Percentiles rank a stretch among this genome's conserved stretches.
Conservation (phyloP, 345 rosid genomes). For the Eutrema yunnanense region DNA sequence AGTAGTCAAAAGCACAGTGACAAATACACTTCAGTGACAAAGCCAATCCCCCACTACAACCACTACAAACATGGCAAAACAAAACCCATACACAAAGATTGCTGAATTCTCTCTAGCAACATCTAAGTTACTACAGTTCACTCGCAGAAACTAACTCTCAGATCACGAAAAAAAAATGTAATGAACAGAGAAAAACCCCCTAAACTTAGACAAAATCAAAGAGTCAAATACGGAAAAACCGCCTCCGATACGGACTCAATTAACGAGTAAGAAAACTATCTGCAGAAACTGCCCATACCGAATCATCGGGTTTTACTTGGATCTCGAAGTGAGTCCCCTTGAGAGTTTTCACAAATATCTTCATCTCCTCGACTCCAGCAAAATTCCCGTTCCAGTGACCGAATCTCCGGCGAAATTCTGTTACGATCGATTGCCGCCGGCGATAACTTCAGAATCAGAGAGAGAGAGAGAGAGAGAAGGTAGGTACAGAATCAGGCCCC, state of each 20-base stretch:
- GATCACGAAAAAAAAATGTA: neutral
- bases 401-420: neutral
- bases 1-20: neutral
- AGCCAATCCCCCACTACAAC: neutral
- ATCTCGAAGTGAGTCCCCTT: conserved; percentile 50
- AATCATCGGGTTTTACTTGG: conserved; percentile 45
- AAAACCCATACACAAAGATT: neutral
- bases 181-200: neutral
- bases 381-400: neutral
- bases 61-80: too few species aligned
- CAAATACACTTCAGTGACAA: neutral
- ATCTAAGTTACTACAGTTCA: too few species aligned
- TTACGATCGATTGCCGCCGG: conserved; percentile 12
- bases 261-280: neutral
- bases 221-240: neutral
- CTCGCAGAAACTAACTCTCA: neutral
- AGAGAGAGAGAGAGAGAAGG: neutral
- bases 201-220: neutral
- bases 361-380: conserved; percentile 23
- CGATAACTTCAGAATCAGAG: neutral
- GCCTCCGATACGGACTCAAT: neutral
- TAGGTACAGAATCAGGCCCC: conserved; percentile 6
- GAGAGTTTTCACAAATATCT: conserved; percentile 43
- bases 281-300: conserved; percentile 24
- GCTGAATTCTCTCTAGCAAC: neutral